Evolutionary conservation across 768 basidiomycete species (phyloP), one percentile per base, ranked within the genome.

Genomic region (Kwoniella botswanensis): DNA sequence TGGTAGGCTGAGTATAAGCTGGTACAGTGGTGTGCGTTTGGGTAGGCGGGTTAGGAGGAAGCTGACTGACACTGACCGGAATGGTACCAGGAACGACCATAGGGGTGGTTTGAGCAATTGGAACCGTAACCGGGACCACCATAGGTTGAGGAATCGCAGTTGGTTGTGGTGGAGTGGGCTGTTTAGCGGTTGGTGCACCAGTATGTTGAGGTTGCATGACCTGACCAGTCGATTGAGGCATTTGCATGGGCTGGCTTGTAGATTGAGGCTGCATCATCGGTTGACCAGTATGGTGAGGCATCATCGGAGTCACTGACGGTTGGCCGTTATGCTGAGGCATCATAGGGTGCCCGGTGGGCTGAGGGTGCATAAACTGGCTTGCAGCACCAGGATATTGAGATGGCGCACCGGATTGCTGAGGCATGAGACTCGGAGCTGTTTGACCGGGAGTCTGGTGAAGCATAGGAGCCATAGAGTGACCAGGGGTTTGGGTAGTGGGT

Each of bases 91-190:
- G 60, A 6, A 69, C 52, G 18, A 18, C 65, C 55, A 42, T 57
- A 5, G 59, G 59, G 18, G 52, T 53, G 26, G 63, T 55, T 22
- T 65, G 70, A 62, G 44, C 64, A 6, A 65, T 59, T 21, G 64
- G 71, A 4, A 57, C 46, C 65, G 63, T 67, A 22, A 65, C 53
- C 0, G 69, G 69, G 10, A 65, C 56, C 63, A 70, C 65, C 69
- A 70, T 53, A 1, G 62, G 63, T 22, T 69, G 67, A 11, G 60
- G 41, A 29, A 57, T 61, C n/a, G 54, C 21, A 26, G 41, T 12
- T n/a, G 62, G 18, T 43, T 55, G 71, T 46, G 62, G 71, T 17
- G 50, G 71, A 35, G 42, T 64, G 21, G 65, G 57, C 70, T 71
- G 71, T 43, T 68, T 67, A n/a, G 18, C n/a, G n/a, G 22, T 65